Evolutionary conservation across 1,284 basidiomycete genomes (phyloP), one percentile per base, ranked within the genome.

Genomic region (Naganishia albida): DNA sequence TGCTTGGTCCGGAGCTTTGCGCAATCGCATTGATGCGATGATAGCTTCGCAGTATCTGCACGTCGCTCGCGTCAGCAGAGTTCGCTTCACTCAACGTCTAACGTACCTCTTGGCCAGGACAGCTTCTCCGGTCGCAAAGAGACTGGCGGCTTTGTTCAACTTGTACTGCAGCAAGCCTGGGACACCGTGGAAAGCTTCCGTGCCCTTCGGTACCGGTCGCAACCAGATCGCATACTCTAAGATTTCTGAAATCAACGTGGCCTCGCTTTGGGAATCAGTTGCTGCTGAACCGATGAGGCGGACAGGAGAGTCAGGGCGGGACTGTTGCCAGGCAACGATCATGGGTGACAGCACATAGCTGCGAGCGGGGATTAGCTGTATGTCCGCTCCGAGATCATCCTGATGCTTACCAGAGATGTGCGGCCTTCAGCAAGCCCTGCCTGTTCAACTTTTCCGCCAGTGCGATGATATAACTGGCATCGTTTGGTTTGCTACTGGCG

Each of bases 1-100:
- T 85, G 87, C 76, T 0, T 86, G 85, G 7, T 90, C 89, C 23
- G 81, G 78, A 63, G 87, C 86, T 57, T 77, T 81, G 39, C 74
- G 73, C 20, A 72, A 55, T 67, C 81, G 82, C 67, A 93, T 78
- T 20, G 86, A 85, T 13, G 84, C 81, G 13, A 87, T 85, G 69
- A 99, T 90, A 2, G 95, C 91, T 68, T 98, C 91, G 77, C 93
- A 97, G 76, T 99, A 99, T 72, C 92, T 94, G 69, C 6, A 34
- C 25, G 51, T 49, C 43, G 26, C 8, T 2, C 28, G 10, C 13
- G 20, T 34, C 23, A 20, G 30, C n/a, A n/a, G n/a, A n/a, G n/a
- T n/a, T n/a, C n/a, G n/a, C n/a, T n/a, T n/a, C n/a, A n/a, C n/a
- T n/a, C n/a, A n/a, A n/a, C 57, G 7, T 43, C 28, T 28, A n/a